phyloP scores from a whole-genome alignment of 2,329 filamentous ascomycete species.

The Clarireedia sp. region DNA sequence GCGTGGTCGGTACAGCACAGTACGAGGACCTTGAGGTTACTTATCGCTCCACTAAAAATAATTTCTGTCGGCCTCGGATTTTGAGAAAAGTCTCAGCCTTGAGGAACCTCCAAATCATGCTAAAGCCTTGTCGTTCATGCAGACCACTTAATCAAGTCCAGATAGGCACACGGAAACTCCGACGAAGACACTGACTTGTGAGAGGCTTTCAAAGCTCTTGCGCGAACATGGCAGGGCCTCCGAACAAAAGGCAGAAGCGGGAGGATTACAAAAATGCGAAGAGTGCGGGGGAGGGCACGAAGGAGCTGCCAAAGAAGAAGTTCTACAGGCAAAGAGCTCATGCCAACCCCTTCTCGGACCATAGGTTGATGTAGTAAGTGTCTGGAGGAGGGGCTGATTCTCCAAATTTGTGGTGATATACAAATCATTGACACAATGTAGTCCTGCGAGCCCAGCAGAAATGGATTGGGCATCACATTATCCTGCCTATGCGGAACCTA shows the following conservation, averaged over 20 bases:
- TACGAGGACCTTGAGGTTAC: background rate
- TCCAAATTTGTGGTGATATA: slow-evolving; percentile 4
- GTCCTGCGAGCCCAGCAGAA: slow-evolving; percentile 65
- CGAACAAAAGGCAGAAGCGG: slow-evolving; percentile 57
- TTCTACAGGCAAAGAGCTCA: slow-evolving; percentile 95
- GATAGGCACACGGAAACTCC: background rate
- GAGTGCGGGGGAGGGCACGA: slow-evolving; percentile 37
- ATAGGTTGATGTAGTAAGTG: slow-evolving; percentile 76
- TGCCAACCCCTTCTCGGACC: slow-evolving; percentile 96
- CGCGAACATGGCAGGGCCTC: slow-evolving; percentile 33
- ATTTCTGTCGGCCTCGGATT: background rate
- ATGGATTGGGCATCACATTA: slow-evolving; percentile 92
- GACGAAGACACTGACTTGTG: background rate
- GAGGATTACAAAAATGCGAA: slow-evolving; percentile 54
- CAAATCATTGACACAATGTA: slow-evolving; percentile 32
- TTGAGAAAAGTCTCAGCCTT: slow-evolving; percentile 10
- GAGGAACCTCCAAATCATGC: slow-evolving; percentile 6
- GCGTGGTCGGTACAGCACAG: too few species aligned
- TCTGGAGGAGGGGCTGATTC: background rate
- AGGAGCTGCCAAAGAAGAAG: slow-evolving; percentile 74
- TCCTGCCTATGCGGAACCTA: slow-evolving; percentile 56
- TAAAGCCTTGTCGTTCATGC: background rate
- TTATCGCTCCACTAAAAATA: background rate
- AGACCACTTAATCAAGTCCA: background rate
- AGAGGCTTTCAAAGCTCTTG: background rate